phyloP scores from a whole-genome alignment of 768 basidiomycete species.

The Mycena vitilis region DNA sequence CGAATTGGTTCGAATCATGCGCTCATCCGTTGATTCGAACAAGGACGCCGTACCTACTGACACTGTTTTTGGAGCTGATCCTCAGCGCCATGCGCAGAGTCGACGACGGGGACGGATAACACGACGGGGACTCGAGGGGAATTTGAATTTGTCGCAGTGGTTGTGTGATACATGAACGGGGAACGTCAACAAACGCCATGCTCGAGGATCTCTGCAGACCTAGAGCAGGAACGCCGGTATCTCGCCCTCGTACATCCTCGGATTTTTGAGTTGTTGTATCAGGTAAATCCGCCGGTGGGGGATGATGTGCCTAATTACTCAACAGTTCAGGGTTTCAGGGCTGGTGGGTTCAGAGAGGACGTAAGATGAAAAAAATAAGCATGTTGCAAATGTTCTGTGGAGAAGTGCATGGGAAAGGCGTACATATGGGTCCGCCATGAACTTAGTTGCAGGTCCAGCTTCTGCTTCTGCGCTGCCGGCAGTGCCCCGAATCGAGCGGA shows the following conservation, averaged over 20 bases:
- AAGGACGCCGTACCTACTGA: neutral
- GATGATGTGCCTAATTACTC: slow-evolving; percentile 27
- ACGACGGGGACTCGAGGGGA: no score
- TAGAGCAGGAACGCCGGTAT: slow-evolving; percentile 10
- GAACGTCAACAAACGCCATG: neutral
- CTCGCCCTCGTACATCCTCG: slow-evolving; percentile 19
- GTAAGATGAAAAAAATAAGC: slow-evolving; percentile 7
- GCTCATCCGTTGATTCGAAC: neutral
- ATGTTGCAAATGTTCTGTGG: neutral
- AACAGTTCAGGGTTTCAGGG: slow-evolving; percentile 21
- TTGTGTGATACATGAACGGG: no score
- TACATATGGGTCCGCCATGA: slow-evolving; percentile 26
- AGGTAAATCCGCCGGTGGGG: slow-evolving; percentile 26
- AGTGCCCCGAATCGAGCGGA: neutral
- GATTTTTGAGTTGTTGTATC: slow-evolving; percentile 3
- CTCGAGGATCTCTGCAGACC: slow-evolving; percentile 19
- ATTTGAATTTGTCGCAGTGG: no score
- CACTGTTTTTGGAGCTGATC: neutral
- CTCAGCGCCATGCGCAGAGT: neutral
- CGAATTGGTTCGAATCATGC: neutral
- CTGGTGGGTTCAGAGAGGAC: slow-evolving; percentile 8
- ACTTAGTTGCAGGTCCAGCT: slow-evolving; percentile 6
- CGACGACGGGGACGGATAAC: neutral
- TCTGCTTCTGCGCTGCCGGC: slow-evolving; percentile 2
- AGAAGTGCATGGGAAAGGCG: neutral